These are phyloP conservation scores for Trametes sp. DNA, from an alignment of 1,284 basidiomycete species.

Conservation along the genomic window DNA sequence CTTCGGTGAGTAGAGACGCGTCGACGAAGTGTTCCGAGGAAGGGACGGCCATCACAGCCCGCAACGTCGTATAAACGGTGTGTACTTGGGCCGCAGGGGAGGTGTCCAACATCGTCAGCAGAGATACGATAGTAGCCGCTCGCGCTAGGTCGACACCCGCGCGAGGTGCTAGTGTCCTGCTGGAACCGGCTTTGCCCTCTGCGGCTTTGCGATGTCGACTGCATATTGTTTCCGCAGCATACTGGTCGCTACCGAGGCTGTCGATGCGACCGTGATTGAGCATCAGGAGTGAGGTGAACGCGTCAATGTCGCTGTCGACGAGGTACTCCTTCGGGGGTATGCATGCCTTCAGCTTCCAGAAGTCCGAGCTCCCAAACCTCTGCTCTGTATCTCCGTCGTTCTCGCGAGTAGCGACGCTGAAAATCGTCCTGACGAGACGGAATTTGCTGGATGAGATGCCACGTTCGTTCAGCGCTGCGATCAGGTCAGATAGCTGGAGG, in stretches of 20 bases:
- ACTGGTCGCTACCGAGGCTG: constrained; percentile 62
- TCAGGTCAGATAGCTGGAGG: constrained; percentile 55
- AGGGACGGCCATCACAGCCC: constrained; percentile 58
- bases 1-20: constrained; percentile 50
- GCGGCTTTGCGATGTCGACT: constrained; percentile 44
- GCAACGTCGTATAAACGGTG: constrained; percentile 69
- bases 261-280: constrained; percentile 63
- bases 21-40: constrained; percentile 44
- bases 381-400: constrained; percentile 39
- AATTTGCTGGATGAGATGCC: constrained; percentile 76
- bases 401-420: constrained; percentile 47
- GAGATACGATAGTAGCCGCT: constrained; percentile 58
- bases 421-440: constrained; percentile 70
- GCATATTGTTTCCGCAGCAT: constrained; percentile 48
- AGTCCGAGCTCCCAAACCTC: constrained; percentile 66
- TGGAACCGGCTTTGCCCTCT: background rate
- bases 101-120: constrained; percentile 67
- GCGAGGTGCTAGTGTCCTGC: constrained; percentile 7
- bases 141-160: constrained; percentile 42
- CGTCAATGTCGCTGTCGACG: constrained; percentile 70
- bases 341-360: constrained; percentile 84
- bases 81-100: constrained; percentile 57
- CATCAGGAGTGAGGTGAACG: constrained; percentile 80
- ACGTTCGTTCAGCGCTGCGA: constrained; percentile 60
- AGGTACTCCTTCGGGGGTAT: constrained; percentile 63